Evolutionary conservation across 257 asterid genomes (phyloP), one percentile per base, ranked within the genome.

Genomic region (Ajuga chamaepitys): DNA sequence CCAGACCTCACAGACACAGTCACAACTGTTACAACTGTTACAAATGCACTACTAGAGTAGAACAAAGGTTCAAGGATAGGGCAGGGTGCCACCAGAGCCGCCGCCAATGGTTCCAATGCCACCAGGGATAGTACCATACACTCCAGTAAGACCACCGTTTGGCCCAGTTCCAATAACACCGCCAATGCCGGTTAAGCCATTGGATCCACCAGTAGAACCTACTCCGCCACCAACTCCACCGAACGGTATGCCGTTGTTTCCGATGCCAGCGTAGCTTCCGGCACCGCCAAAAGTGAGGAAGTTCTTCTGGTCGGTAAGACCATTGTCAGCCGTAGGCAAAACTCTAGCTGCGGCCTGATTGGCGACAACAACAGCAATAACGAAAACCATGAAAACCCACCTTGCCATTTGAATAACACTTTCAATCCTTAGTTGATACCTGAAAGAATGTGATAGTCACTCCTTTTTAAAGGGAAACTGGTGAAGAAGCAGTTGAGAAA

Each of bases 171-270:
- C 88, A 2, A 79, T 16, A 24, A 75, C 14, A 7, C 80, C 87
- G 0, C 88, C 88, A 3, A 64, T 42, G 14, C 85, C 88, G 10
- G 42, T 7, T 22, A 72, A 3, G 7, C 38, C 34, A 1, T 10
- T 0, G 58, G 66, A 66, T 8, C 50, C 58, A 4, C 75, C 84
- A 13, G 68, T 80, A 0, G 72, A 4, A 0, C 84, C 83, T 0
- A 56, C 38, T 0, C 86, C 88, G 9, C 74, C 88, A 7, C 73
- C 78, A 3, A 79, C 51, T 1, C 88, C 86, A 8, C 82, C 88
- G 18, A 64, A 75, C 0, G 88, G 88, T 0, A 83, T 67, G 11
- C 86, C 88, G 22, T 47, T 67, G 71, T 38, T 24, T 6, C 85
- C 88, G 62, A 82, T 21, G 48, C 85, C 85, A 42, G 48, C 20